phyloP scores from a whole-genome alignment of 371 early-diverging fungal species.

The Circinella minor region DNA sequence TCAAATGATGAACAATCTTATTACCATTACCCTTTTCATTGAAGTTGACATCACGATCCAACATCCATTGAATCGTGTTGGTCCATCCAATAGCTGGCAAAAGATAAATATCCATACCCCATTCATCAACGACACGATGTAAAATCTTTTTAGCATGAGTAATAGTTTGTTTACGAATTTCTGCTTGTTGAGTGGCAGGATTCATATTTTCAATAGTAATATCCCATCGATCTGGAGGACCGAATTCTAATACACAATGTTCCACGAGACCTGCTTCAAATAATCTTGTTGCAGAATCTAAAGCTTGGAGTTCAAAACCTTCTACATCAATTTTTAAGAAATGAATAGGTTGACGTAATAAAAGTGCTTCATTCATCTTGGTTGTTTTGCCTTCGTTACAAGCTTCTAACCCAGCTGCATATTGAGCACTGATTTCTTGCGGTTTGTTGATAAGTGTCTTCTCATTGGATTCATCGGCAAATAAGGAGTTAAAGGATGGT shows the following conservation, averaged over 20 bases:
- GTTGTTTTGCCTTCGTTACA: neutral
- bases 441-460: slow-evolving; percentile 19
- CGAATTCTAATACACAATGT: slow-evolving; percentile 49
- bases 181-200: slow-evolving; percentile 8
- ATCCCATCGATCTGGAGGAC: slow-evolving; percentile 52
- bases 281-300: slow-evolving; percentile 40
- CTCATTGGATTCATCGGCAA: slow-evolving; percentile 11
- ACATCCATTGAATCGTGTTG: slow-evolving; percentile 40
- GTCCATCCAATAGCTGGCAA: slow-evolving; percentile 51
- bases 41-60: slow-evolving; percentile 27
- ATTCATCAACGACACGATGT: slow-evolving; percentile 27
- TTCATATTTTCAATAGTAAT: slow-evolving; percentile 30
- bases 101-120: slow-evolving; percentile 45
- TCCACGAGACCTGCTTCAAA: slow-evolving; percentile 47
- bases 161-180: slow-evolving; percentile 29
- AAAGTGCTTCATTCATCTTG: slow-evolving; percentile 25
- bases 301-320: slow-evolving; percentile 50
- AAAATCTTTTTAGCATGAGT: slow-evolving; percentile 18
- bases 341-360: slow-evolving; percentile 47
- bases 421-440: slow-evolving; percentile 33
- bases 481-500: slow-evolving; percentile 40
- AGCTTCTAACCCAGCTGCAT: slow-evolving; percentile 28
- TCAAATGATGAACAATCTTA: slow-evolving; percentile 39
- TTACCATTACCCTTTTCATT: slow-evolving; percentile 27
- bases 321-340: slow-evolving; percentile 57